Evolutionary conservation across 2,329 filamentous ascomycete genomes (phyloP), one percentile per base, ranked within the genome.

Genomic region (Pleoardoris graminearum): DNA sequence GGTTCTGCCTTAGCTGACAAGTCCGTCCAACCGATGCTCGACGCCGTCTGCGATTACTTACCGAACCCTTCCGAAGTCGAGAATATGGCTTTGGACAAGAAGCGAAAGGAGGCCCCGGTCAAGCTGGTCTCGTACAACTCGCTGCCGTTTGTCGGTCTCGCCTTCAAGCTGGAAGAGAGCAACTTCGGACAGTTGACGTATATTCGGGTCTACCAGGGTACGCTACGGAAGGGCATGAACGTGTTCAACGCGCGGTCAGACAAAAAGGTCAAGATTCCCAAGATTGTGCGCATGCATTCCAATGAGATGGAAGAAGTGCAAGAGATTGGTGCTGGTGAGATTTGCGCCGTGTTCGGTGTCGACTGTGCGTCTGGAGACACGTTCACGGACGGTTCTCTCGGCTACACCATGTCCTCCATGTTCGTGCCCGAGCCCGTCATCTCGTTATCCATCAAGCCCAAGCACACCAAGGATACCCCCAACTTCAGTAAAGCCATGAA

Each of bases 401-500:
- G 90, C 41, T 99, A 97, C 80, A 90, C 88, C 57, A 97, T 99
- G 92, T 68, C 90, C 39, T 96, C 91, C 64, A 99, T 99, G 94
- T 93, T 91, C 74, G 93, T 99, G 38, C 94, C 94, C 7, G 94
- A 99, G 72, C 90, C 94, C 25, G 94, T 99, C 79, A 97, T 99
- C 77, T 97, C 93, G 16, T 85, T 99, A 36, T 97, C 92, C 19
- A 97, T 99, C 80, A 91, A 90, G 76, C 94, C 94, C 42, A 97
- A 97, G 82, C 86, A 90, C 73, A 91, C 84, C 72, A 94, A 90
- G 73, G 93, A 99, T 68, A 86, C 88, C 53, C 86, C 90, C 71
- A 94, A 95, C 79, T 99, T 99, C 82, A 92, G 88, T 70, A 99
- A 99, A 79, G 94, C 94, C 63, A 97, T 99, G 86, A 94, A 93